Evolutionary conservation across 1,139 yeast genomes (phyloP).

Genomic region (Saccharomyces pastorianus): DNA sequence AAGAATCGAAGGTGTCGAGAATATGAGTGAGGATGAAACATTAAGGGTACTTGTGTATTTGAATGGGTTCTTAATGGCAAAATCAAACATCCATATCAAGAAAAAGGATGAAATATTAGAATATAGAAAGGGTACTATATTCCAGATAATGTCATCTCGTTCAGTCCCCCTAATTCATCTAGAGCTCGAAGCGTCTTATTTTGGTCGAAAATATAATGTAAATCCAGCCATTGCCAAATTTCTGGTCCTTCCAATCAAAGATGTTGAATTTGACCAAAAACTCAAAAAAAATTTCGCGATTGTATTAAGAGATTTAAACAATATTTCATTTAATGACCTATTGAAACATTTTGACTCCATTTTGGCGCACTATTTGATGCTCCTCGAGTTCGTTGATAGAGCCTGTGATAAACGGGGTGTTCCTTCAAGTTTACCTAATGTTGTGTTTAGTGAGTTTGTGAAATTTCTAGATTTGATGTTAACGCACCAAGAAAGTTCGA

Average conservation of each 20-base stretch:
- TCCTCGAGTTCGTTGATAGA: conserved; percentile 11
- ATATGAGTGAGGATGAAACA: conserved; percentile 41
- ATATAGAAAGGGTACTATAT: conserved; percentile 25
- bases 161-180: conserved; percentile 35
- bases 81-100: conserved; percentile 34
- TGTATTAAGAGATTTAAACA: conserved; percentile 12
- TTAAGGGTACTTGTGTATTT: conserved; percentile 52
- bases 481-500: conserved; percentile 59
- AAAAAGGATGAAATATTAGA: conserved; percentile 35
- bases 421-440: neutral
- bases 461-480: conserved; percentile 56
- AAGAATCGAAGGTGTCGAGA: conserved; percentile 49
- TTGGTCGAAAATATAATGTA: conserved; percentile 60
- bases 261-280: conserved; percentile 5
- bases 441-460: conserved; percentile 46
- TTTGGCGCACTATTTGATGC: conserved; percentile 15
- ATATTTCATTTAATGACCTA: conserved; percentile 11
- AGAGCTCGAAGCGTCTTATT: conserved; percentile 56
- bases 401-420: conserved; percentile 11
- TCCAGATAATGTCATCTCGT: conserved; percentile 27
- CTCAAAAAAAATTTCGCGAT: conserved; percentile 10
- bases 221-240: conserved; percentile 52
- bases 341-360: conserved; percentile 19
- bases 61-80: conserved; percentile 57
- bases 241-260: conserved; percentile 38